phyloP scores from a whole-genome alignment of 108 stramenopile genomes.

The Nannochloropsis gaditana region DNA sequence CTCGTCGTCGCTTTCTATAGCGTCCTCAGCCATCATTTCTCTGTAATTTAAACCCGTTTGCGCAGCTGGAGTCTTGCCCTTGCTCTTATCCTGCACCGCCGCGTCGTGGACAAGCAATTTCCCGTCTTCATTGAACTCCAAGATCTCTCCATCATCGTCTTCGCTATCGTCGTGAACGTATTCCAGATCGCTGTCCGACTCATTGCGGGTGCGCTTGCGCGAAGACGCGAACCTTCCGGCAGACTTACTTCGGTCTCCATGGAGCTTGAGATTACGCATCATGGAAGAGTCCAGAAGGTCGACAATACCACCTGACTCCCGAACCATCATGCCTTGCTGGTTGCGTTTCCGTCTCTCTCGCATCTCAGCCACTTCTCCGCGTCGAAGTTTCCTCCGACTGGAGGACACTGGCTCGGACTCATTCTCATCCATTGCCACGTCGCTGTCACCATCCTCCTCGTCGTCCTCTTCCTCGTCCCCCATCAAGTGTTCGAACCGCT shows the following conservation, averaged over 20 bases:
- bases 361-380: background rate
- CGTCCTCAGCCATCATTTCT: slow-evolving; percentile 22
- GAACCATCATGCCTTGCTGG: background rate
- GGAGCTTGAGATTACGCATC: slow-evolving; percentile 56
- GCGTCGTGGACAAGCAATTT: slow-evolving; percentile 64
- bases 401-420: background rate
- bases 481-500: background rate
- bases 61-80: background rate
- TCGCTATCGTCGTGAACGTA: slow-evolving; percentile 62
- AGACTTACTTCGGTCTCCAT: background rate
- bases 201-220: background rate
- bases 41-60: slow-evolving; percentile 10
- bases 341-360: background rate
- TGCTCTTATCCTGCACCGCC: background rate
- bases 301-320: slow-evolving; percentile 54
- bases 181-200: slow-evolving; percentile 42
- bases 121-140: slow-evolving; percentile 70
- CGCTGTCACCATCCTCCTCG: background rate
- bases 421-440: background rate
- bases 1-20: background rate
- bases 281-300: slow-evolving; percentile 72
- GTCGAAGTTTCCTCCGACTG: background rate
- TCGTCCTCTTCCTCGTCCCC: slow-evolving; percentile 5
- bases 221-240: background rate
- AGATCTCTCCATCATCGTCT: slow-evolving; percentile 59